A percentile compares a stretch with the other conserved stretches of the same genome.
Conservation (phyloP, 140 eudicot species). For the Oenanthe javanica region DNA sequence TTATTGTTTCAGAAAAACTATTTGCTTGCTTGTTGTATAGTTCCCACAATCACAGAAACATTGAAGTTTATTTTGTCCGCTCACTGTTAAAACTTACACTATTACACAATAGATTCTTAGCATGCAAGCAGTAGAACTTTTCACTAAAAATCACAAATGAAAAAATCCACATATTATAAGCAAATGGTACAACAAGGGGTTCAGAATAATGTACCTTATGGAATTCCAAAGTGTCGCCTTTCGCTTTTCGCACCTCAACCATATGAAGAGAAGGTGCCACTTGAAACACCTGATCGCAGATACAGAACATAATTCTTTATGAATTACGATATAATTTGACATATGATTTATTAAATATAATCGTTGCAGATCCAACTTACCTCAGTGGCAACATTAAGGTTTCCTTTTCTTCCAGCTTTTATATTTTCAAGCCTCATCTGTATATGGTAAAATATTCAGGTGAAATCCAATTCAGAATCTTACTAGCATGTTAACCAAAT, state of each 20-base stretch:
- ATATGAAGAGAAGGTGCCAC: constrained; percentile 98
- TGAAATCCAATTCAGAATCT: background rate
- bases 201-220: constrained; percentile 63
- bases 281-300: constrained; percentile 64
- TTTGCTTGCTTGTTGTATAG: background rate
- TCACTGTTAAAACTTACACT: too few species aligned
- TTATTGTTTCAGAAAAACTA: background rate
- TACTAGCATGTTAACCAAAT: background rate
- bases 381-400: constrained; percentile 91
- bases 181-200: background rate
- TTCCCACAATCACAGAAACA: background rate
- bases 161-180: background rate
- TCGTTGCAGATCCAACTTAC: constrained; percentile 25
- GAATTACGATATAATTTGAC: background rate
- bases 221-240: constrained; percentile 97
- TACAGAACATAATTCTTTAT: background rate
- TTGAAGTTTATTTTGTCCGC: background rate
- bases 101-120: too few species aligned
- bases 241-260: constrained; percentile 94
- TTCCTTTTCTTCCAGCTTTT: constrained; percentile 97
- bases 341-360: background rate
- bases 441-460: background rate
- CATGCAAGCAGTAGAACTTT: too few species aligned
- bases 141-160: background rate
- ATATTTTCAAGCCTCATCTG: constrained; percentile 93